These are phyloP conservation scores for Fusarium sp. DNA, from an alignment of 2,329 filamentous ascomycete species.

Conservation along the genomic window DNA sequence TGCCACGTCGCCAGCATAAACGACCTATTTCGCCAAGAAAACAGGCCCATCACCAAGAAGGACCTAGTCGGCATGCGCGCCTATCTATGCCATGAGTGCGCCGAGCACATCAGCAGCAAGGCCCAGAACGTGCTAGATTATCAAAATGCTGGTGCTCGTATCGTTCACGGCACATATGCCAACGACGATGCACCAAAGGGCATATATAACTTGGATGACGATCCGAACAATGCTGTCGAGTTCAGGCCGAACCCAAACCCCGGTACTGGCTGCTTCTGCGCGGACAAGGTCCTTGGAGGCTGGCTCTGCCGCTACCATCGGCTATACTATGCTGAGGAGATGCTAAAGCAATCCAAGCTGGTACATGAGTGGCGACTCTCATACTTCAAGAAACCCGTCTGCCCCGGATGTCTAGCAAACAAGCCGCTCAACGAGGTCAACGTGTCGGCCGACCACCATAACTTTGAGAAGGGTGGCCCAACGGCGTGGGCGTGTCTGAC, in stretches of 20 bases:
- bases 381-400: slow-evolving; percentile 40
- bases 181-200: background rate
- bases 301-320: slow-evolving; percentile 51
- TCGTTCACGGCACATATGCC: slow-evolving; percentile 42
- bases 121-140: slow-evolving; percentile 6
- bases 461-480: slow-evolving; percentile 12
- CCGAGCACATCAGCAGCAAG: slow-evolving; percentile 12
- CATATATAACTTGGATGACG: background rate
- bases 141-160: slow-evolving; percentile 23
- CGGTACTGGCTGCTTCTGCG: slow-evolving; percentile 52
- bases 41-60: slow-evolving; percentile 16
- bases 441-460: slow-evolving; percentile 27
- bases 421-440: slow-evolving; percentile 23
- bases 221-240: slow-evolving; percentile 2
- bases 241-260: slow-evolving; percentile 25
- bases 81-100: slow-evolving; percentile 49
- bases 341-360: slow-evolving; percentile 33
- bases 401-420: slow-evolving; percentile 45
- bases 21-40: slow-evolving; percentile 24
- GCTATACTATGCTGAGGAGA: slow-evolving; percentile 38
- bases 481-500: slow-evolving; percentile 48
- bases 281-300: slow-evolving; percentile 45
- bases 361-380: slow-evolving; percentile 43
- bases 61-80: slow-evolving; percentile 48
- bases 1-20: slow-evolving; percentile 41